Percentiles rank a stretch among this genome's conserved stretches.
Evolutionary conservation across 2,329 filamentous ascomycete species (phyloP).

Genomic region (Amylocarpus encephaloides): DNA sequence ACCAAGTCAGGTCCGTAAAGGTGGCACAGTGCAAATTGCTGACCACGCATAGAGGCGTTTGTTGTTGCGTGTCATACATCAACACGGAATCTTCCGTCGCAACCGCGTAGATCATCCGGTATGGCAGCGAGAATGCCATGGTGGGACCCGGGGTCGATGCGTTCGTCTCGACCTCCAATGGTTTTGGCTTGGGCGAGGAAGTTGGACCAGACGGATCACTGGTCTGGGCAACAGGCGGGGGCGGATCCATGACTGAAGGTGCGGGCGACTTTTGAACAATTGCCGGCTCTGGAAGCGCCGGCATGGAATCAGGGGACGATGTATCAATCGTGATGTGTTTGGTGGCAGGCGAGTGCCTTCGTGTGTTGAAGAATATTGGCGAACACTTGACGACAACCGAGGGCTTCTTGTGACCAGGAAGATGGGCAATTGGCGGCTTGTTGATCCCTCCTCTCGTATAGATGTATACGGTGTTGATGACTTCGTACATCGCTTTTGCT

Average conservation of each 20-base stretch:
- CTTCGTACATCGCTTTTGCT: constrained; percentile 71
- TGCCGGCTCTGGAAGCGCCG: constrained; percentile 76
- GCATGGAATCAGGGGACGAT: constrained; percentile 77
- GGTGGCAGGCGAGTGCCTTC: constrained; percentile 61
- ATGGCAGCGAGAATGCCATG: constrained; percentile 76
- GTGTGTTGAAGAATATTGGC: constrained; percentile 77
- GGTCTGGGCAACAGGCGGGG: constrained; percentile 49
- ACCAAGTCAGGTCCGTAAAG: constrained; percentile 95
- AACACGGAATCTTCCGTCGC: constrained; percentile 94
- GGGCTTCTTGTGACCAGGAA: constrained; percentile 96
- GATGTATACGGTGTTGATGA: constrained; percentile 96
- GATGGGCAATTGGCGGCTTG: constrained; percentile 88
- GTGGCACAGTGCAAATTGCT: constrained; percentile 97
- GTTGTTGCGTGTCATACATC: constrained; percentile 94
- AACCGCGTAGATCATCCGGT: constrained; percentile 93
- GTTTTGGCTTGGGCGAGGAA: constrained; percentile 40
- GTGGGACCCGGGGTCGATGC: constrained; percentile 52
- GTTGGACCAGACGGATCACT: constrained; percentile 46
- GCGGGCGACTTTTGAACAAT: constrained; percentile 47
- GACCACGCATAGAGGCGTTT: constrained; percentile 86
- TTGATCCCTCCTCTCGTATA: constrained; percentile 96
- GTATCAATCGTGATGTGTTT: constrained; percentile 94
- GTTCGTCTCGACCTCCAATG: constrained; percentile 39
- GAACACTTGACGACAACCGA: constrained; percentile 95
- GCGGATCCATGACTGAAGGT: constrained; percentile 73